phyloP scores from a whole-genome alignment of 2,329 filamentous ascomycete species.

The Aspergillus calidoustus region DNA sequence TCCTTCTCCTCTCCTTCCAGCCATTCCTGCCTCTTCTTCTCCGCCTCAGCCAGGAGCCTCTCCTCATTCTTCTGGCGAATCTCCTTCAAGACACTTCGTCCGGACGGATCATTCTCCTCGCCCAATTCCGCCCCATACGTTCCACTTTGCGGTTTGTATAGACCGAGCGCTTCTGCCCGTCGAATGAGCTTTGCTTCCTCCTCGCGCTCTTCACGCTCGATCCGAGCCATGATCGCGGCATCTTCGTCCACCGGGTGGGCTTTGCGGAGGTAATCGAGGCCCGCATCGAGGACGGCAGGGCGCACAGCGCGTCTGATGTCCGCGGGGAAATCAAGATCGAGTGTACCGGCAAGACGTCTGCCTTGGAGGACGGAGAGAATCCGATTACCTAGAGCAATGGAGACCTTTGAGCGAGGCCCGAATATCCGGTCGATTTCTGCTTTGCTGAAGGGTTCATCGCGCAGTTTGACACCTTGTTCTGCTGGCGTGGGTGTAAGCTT shows the following conservation, averaged over 20 bases:
- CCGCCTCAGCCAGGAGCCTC: slow-evolving; percentile 48
- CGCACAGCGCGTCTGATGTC: slow-evolving; percentile 42
- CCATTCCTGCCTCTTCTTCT: slow-evolving; percentile 56
- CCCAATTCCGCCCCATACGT: slow-evolving; percentile 47
- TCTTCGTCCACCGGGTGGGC: slow-evolving; percentile 53
- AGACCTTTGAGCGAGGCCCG: slow-evolving; percentile 32
- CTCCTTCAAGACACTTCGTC: slow-evolving; percentile 48
- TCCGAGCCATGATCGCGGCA: slow-evolving; percentile 51
- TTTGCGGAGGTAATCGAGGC: slow-evolving; percentile 47
- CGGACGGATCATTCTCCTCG: slow-evolving; percentile 48
- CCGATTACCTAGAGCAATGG: slow-evolving; percentile 41
- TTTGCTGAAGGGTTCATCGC: slow-evolving; percentile 36
- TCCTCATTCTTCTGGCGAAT: slow-evolving; percentile 47
- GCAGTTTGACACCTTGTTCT: slow-evolving; percentile 35
- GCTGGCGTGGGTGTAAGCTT: slow-evolving; percentile 18
- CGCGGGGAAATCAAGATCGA: slow-evolving; percentile 49
- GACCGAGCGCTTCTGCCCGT: slow-evolving; percentile 45
- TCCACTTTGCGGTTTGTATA: slow-evolving; percentile 51
- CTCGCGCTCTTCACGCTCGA: slow-evolving; percentile 46
- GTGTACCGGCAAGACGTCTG: slow-evolving; percentile 50
- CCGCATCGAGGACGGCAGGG: slow-evolving; percentile 39
- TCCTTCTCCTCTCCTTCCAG: slow-evolving; percentile 55
- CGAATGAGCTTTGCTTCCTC: slow-evolving; percentile 42
- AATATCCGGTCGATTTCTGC: slow-evolving; percentile 43
- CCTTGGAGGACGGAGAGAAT: slow-evolving; percentile 47